These are phyloP conservation scores for Hyparrhenia diplandra DNA, from an alignment of 176 grass and related monocot species.

Conservation along the genomic window DNA sequence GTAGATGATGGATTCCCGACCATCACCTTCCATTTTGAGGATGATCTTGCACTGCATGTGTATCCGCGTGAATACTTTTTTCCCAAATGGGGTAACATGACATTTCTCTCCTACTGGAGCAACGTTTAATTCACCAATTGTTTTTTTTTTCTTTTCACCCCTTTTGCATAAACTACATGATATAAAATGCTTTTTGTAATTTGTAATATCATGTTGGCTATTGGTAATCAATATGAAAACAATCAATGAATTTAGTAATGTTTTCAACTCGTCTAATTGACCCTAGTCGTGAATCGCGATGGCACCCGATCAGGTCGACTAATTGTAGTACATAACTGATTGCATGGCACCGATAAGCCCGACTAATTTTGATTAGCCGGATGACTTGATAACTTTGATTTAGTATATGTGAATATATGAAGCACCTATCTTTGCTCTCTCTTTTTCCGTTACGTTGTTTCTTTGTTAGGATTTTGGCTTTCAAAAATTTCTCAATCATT, in stretches of 20 bases:
- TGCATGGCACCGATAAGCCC: background rate
- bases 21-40: slow-evolving; percentile 84
- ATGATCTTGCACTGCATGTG: slow-evolving; percentile 64
- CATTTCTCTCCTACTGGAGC: slow-evolving; percentile 4
- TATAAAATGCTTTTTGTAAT: background rate
- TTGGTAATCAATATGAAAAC: background rate
- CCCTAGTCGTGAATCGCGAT: background rate
- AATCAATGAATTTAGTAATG: background rate
- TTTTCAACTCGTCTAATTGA: background rate
- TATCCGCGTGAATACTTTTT: slow-evolving; percentile 98
- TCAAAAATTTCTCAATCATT: background rate
- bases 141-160: background rate
- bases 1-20: slow-evolving; percentile 81
- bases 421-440: background rate
- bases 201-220: background rate
- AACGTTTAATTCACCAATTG: background rate
- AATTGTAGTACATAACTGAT: background rate
- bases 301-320: background rate
- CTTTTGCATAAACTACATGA: background rate
- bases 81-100: slow-evolving; percentile 82
- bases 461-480: background rate
- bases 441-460: background rate
- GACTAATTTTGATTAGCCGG: background rate
- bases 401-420: background rate
- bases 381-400: background rate